A percentile compares a stretch with the other conserved stretches of the same genome.
These are phyloP conservation scores for Teratosphaeria epicoccoides DNA, from an alignment of 2,329 filamentous ascomycete genomes.

Conservation along the genomic window DNA sequence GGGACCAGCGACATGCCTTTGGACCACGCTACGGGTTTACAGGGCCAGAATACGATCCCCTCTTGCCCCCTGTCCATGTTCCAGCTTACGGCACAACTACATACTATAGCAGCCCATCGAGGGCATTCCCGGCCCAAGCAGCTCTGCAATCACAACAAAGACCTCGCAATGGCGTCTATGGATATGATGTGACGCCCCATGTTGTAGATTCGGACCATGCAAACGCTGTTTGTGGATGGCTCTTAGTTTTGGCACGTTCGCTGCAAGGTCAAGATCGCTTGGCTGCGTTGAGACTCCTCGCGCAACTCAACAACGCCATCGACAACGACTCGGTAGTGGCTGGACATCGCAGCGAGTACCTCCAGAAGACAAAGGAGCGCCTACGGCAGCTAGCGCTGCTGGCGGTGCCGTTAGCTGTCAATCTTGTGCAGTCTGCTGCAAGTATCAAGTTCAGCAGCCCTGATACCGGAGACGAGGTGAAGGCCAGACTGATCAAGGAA, in stretches of 20 bases:
- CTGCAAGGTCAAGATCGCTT: conserved; percentile 32
- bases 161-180: conserved; percentile 7
- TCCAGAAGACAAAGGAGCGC: conserved; percentile 28
- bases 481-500: conserved; percentile 48
- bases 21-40: conserved; percentile 17
- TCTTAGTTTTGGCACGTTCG: conserved; percentile 35
- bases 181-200: conserved; percentile 6
- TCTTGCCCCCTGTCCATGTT: conserved; percentile 30
- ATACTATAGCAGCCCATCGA: conserved; percentile 24
- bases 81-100: conserved; percentile 27
- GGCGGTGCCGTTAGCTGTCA: conserved; percentile 38
- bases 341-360: conserved; percentile 20
- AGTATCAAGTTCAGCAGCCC: conserved; percentile 7
- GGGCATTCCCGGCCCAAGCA: conserved; percentile 34
- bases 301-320: conserved; percentile 25
- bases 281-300: conserved; percentile 31
- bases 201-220: conserved; percentile 31
- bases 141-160: conserved; percentile 17
- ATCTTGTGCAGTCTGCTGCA: conserved; percentile 33
- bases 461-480: conserved; percentile 20
- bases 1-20: conserved; percentile 16
- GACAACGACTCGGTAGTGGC: conserved; percentile 26
- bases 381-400: conserved; percentile 35
- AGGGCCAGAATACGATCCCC: conserved; percentile 11
- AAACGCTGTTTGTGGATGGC: conserved; percentile 39